These are phyloP conservation scores for Rubia yunnanensis DNA, from an alignment of 257 asterid genomes.

Conservation along the genomic window DNA sequence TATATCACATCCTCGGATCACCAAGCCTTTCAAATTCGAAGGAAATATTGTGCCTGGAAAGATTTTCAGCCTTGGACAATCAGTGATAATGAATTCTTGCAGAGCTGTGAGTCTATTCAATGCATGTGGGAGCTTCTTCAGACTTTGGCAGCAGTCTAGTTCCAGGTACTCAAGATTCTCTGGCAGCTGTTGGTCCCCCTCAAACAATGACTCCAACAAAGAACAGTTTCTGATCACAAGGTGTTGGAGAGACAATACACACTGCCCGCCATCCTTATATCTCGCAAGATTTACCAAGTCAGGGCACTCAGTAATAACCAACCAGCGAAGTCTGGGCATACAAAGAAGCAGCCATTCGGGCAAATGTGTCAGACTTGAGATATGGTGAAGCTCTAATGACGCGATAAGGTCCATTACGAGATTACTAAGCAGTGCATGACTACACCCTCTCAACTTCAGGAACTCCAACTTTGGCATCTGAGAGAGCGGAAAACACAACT, in stretches of 20 bases:
- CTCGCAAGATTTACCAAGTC: constrained; percentile 27
- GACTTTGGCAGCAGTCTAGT: constrained; percentile 28
- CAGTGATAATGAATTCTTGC: constrained; percentile 33
- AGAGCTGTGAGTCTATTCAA: constrained; percentile 27
- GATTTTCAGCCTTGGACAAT: constrained; percentile 34
- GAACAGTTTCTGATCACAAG: constrained; percentile 30
- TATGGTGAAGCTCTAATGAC: constrained; percentile 31
- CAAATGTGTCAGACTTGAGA: constrained; percentile 21
- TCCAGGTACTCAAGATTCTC: constrained; percentile 34
- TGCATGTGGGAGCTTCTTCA: constrained; percentile 31
- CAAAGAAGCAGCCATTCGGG: constrained; percentile 25
- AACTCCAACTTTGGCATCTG: constrained; percentile 26
- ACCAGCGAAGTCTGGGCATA: constrained; percentile 24
- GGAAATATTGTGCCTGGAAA: constrained; percentile 31
- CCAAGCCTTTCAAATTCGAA: constrained; percentile 34
- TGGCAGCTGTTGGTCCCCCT: constrained; percentile 32
- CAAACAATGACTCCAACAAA: constrained; percentile 25
- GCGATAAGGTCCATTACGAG: constrained; percentile 17
- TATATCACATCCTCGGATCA: constrained; percentile 38
- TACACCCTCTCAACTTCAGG: constrained; percentile 29
- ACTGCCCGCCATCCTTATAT: constrained; percentile 18
- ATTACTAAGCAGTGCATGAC: constrained; percentile 20
- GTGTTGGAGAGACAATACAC: constrained; percentile 28
- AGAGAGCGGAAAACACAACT: constrained; percentile 24
- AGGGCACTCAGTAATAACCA: constrained; percentile 18